Evolutionary conservation across 1,284 basidiomycete genomes (phyloP), one percentile per base, ranked within the genome.

Genomic region (Cystobasidiaceae sp.): DNA sequence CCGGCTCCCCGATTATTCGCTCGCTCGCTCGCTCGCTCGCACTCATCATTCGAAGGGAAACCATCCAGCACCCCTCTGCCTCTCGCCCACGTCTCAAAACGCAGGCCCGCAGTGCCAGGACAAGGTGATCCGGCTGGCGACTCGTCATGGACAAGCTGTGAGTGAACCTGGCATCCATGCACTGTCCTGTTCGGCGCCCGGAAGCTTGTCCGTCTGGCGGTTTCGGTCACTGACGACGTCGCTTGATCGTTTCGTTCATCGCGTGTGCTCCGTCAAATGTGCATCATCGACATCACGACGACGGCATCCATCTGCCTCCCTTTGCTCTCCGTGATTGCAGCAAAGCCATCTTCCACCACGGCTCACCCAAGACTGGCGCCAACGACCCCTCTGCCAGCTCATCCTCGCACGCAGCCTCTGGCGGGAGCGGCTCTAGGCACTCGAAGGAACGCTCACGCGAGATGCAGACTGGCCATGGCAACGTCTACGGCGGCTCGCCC

Each of bases 311-410:
- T 17, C n/a, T n/a, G n/a, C n/a, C n/a, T n/a, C n/a, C 52, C 17
- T 43, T n/a, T 15, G 7, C 34, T n/a, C 21, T 4, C 8, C 25
- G 27, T 11, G 21, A 21, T 6, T 41, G 37, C 61, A 64, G 61
- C 51, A 64, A 64, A 49, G 61, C 61, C 3, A 64, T 64, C 41
- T 64, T 64, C 61, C 61, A 64, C 32, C 61, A 64, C 52, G 56
- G 56, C 32, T 64, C 61, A 1, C 61, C 61, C 13, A 64, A 64
- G 34, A 54, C 21, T 37, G 52, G 28, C 30, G 54, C 41, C 37
- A 44, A 43, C 17, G 51, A 30, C 28, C 25, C 28, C 15, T 39
- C 37, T 39, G 48, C 48, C 48, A 25, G 46, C 21, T 61, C 59
- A 21, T 51, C 59, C 7, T 61, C 59, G 34, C 23, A 33, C 2